Evolutionary conservation across 345 rosid species (phyloP), one percentile per base, ranked within the genome.

Genomic region (Hibiscus mutabilis): DNA sequence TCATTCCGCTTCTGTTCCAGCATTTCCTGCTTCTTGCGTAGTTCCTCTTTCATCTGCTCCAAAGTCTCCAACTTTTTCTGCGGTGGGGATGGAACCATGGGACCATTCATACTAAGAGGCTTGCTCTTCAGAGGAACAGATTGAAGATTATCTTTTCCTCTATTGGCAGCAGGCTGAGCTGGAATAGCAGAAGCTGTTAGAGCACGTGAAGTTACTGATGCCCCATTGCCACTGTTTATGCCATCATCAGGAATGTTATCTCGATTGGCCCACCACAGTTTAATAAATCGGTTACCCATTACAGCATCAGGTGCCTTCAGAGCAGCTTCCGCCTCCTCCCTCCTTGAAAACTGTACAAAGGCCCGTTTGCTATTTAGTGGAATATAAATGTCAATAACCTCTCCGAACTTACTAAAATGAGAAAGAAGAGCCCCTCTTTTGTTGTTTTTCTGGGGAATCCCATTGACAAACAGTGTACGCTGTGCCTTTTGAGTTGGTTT

Each of bases 231-330:
- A 82, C 82, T 80, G 70, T 82, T 77, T 53, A 75, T 46, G 57
- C 84, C 85, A 75, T 80, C 87, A 83, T 86, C 91, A 60, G 82
- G 86, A 70, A 90, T 79, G 77, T 80, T 90, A 82, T 95, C 99
- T 49, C 99, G 89, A 78, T 92, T 95, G 58, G 99, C 98, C 97
- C 99, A 92, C 91, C 91, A 89, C 60, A 95, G 85, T 80, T 87
- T 95, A 83, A 95, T 89, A 81, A 95, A 95, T 58, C 99, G 97
- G 81, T 94, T 95, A 65, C 99, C 99, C 99, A 95, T 95, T 60
- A 95, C 97, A 77, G 99, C 99, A 87, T 92, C 99, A 74, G 97
- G 99, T 66, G 99, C 86, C 79, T 73, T 83, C 60, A 95, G 84
- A 76, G 99, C 97, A 81, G 97, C 91, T 80, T 95, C 99, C 60